A percentile compares a stretch with the other conserved stretches of the same genome.
Evolutionary conservation across 495 filamentous ascomycete species (phyloP).

Genomic region (Platismatia glauca): DNA sequence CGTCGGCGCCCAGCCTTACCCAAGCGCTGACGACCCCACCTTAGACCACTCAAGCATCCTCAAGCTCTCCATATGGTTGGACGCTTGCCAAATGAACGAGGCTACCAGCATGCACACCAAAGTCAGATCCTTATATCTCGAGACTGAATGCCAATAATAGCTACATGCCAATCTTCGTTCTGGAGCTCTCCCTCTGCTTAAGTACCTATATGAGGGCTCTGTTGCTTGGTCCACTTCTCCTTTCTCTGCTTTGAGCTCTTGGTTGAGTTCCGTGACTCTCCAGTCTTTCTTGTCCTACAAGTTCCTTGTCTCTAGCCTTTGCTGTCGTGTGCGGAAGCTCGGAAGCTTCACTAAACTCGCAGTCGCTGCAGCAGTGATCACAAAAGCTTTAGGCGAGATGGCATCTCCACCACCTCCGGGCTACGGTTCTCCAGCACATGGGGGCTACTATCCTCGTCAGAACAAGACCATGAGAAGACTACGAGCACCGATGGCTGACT

Average conservation of each 20-base stretch:
- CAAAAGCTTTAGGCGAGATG: conserved; percentile 1
- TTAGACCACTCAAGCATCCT: neutral
- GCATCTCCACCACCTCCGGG: conserved; percentile 19
- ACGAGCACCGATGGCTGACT: conserved; percentile 5
- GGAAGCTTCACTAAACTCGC: neutral
- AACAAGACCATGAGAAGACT: neutral
- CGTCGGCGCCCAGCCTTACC: conserved; percentile 10
- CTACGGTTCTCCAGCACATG: conserved; percentile 15
- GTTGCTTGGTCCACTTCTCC: neutral
- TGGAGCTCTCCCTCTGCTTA: neutral
- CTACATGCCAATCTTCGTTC: neutral
- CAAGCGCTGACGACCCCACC: conserved; percentile 10
- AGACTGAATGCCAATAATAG: conserved; percentile 4
- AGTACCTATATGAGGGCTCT: conserved; percentile 2
- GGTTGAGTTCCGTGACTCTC: neutral
- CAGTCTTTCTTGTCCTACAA: too few species aligned
- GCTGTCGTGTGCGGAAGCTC: neutral
- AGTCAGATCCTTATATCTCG: neutral
- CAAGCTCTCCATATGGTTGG: conserved; percentile 3
- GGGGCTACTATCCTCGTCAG: conserved; percentile 22
- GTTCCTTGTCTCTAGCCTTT: neutral
- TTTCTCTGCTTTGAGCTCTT: conserved; percentile 4
- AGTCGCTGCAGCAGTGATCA: neutral
- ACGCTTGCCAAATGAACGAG: conserved; percentile 2
- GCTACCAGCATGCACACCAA: neutral